Evolutionary conservation across 2,329 filamentous ascomycete species (phyloP), one percentile per base, ranked within the genome.

Genomic region (Trichoderma asperellum): DNA sequence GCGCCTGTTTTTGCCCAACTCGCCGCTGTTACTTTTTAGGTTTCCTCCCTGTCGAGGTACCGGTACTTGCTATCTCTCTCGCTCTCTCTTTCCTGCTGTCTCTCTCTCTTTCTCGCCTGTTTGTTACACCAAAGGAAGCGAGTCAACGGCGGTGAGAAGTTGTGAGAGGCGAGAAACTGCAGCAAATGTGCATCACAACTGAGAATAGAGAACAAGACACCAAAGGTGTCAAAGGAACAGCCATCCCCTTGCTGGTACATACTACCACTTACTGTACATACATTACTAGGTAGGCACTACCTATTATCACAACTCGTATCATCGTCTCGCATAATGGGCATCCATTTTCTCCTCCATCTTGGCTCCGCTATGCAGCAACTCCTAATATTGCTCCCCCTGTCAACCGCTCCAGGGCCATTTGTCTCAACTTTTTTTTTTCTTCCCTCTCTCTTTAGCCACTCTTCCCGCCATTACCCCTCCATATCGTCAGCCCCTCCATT

Each of bases 401-500:
- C 58, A 27, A 47, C 34, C 56, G 57, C 62, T 49, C 52, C 61
- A 64, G 61, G 43, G 61, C 61, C 35, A 16, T 40, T 58, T 58
- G 29, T n/a, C 53, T 59, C 24, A 37, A 11, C 10, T 55, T 52
- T 24, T n/a, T 34, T 60, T 34, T 37, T 34, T 60, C 24, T 37
- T 49, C 21, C n/a, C 16, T 64, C 34, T 29, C 24, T 24, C 24
- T 24, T 24, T 24, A 24, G 3, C 11, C 16, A 5, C 40, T 47
- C 53, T 57, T 55, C 49, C 49, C 34, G 61, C 34, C 14, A 29
- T 37, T 64, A 64, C 67, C 59, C 67, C 67, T 68, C 69, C 49
- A 70, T 49, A 49, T 49, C 32, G 12, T 58, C 63, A 64, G 61
- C 69, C 67, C 71, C 71, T 71, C 63, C 43, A 53, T 56, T 47